Conservation (phyloP, 1,284 basidiomycete genomes). For the Irpex sp. region DNA sequence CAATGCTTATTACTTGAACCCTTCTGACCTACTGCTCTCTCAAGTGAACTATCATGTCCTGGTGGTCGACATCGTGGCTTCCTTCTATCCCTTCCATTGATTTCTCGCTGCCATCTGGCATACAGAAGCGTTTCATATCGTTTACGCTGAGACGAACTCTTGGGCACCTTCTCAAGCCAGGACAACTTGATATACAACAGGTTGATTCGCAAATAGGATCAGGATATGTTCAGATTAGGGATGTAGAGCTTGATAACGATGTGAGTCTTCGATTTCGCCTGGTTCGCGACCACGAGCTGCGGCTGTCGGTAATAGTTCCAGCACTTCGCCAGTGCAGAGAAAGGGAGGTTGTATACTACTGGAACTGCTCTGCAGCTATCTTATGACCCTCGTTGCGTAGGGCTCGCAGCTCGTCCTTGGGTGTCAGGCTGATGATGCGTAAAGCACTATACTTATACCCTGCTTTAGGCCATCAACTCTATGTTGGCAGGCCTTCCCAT, state of each 20-base stretch:
- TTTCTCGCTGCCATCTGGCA: conserved; percentile 73
- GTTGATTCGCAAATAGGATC: conserved; percentile 91
- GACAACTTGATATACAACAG: conserved; percentile 82
- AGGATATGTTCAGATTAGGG: conserved; percentile 83
- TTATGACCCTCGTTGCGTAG: background rate
- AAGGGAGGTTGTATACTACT: too few species aligned
- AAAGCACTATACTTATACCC: conserved; percentile 4
- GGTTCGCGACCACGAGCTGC: background rate
- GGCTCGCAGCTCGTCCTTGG: background rate
- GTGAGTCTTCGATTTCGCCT: conserved; percentile 41
- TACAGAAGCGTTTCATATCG: conserved; percentile 88
- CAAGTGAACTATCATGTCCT: conserved; percentile 25
- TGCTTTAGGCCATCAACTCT: conserved; percentile 72
- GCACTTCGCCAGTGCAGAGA: background rate
- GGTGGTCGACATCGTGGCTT: conserved; percentile 52
- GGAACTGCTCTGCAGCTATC: too few species aligned
- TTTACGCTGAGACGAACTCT: conserved; percentile 83
- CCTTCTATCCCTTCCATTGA: conserved; percentile 57
- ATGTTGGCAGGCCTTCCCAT: conserved; percentile 71
- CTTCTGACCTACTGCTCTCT: background rate
- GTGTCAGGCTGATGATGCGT: background rate
- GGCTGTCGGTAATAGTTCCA: background rate
- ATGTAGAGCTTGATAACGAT: conserved; percentile 75
- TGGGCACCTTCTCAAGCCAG: conserved; percentile 84
- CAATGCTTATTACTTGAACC: background rate